A percentile compares a stretch with the other conserved stretches of the same genome.
These are phyloP conservation scores for Gillenia trifoliata DNA, from an alignment of 306 rosid species.

Conservation along the genomic window DNA sequence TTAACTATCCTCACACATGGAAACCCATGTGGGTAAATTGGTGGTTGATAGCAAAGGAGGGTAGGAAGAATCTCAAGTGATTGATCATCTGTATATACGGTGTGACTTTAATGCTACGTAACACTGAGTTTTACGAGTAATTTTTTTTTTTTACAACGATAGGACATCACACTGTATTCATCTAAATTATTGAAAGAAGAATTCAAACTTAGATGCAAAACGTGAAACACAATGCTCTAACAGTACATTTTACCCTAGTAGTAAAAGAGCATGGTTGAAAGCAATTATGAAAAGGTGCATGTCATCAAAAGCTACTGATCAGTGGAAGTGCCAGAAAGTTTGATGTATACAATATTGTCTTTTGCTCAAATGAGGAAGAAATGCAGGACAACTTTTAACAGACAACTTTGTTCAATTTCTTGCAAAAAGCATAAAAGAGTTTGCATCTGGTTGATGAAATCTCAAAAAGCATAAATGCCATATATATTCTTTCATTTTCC, in stretches of 20 bases:
- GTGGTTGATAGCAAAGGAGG: constrained; percentile 12
- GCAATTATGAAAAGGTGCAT: constrained; percentile 12
- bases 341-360: constrained; percentile 21
- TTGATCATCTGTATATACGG: not conserved
- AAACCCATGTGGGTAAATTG: constrained; percentile 8
- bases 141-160: too few relatives aligned
- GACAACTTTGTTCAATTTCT: constrained; percentile 1
- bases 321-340: constrained; percentile 16
- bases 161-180: too few relatives aligned
- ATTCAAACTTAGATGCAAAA: too few relatives aligned
- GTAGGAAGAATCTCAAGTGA: constrained; percentile 6
- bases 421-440: not conserved
- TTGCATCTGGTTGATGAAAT: not conserved
- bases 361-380: constrained; percentile 14
- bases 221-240: too few relatives aligned
- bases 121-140: too few relatives aligned
- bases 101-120: too few relatives aligned
- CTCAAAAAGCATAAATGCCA: not conserved
- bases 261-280: constrained; percentile 8
- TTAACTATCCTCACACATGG: not conserved
- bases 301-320: constrained; percentile 15
- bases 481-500: not conserved
- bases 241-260: too few relatives aligned
- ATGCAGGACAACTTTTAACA: constrained; percentile 10
- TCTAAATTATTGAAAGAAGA: too few relatives aligned